Conservation (phyloP, 345 rosid genomes). For the Salix koriyanagi region DNA sequence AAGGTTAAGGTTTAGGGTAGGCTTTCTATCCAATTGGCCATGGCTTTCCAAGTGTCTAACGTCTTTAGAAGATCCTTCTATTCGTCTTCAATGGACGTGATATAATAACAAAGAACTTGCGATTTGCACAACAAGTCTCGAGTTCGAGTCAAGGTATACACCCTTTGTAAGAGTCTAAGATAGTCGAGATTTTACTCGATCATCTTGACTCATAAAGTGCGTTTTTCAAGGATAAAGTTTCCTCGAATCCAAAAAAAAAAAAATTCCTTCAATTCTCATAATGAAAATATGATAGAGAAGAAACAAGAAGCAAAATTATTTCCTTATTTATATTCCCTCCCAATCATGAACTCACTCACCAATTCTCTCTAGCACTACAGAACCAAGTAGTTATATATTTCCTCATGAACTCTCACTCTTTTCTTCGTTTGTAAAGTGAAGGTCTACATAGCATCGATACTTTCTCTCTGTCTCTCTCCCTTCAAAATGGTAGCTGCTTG, state of each 20-base stretch:
- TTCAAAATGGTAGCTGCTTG: constrained; percentile 5
- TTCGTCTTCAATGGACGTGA: too few relatives aligned
- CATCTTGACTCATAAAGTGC: too few relatives aligned
- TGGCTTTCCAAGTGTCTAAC: neutral
- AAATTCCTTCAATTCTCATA: too few relatives aligned
- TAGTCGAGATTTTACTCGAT: too few relatives aligned
- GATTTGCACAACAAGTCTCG: too few relatives aligned
- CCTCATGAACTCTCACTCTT: neutral
- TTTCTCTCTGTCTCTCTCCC: neutral
- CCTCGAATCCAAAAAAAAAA: too few relatives aligned
- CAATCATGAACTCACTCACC: neutral
- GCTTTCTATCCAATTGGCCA: neutral
- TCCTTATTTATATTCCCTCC: neutral
- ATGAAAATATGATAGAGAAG: neutral
- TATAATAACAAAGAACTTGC: too few relatives aligned
- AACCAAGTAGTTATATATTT: neutral
- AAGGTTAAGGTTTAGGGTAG: neutral
- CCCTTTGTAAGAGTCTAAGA: too few relatives aligned
- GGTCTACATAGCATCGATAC: neutral
- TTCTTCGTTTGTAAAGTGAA: neutral
- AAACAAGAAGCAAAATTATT: constrained; percentile 3
- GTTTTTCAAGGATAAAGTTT: too few relatives aligned
- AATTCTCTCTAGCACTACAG: neutral
- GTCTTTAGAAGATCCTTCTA: neutral
- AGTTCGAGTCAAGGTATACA: accelerated